phyloP scores from a whole-genome alignment of 1,139 yeast genomes.

The Meyerozyma elateridarum region DNA sequence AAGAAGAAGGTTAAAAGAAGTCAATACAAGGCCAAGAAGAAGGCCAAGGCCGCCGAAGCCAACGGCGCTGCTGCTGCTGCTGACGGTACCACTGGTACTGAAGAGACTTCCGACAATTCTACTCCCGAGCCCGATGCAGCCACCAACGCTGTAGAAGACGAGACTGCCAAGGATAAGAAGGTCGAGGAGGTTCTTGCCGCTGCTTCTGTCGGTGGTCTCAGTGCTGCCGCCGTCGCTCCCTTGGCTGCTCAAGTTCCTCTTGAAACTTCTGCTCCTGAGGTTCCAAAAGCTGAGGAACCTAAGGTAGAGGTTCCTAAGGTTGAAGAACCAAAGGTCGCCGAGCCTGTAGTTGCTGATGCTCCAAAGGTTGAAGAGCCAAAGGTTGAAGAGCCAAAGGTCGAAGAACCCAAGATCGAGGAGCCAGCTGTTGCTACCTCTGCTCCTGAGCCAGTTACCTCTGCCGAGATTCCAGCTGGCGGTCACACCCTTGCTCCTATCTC shows the following conservation, averaged over 20 bases:
- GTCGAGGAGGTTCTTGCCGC: slow-evolving; percentile 11
- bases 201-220: slow-evolving; percentile 8
- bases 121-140: slow-evolving; percentile 19
- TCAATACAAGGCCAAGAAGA: slow-evolving; percentile 43
- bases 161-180: slow-evolving; percentile 2
- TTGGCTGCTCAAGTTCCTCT: slow-evolving; percentile 5
- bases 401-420: slow-evolving; percentile 5
- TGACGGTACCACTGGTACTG: slow-evolving; percentile 11
- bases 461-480: slow-evolving; percentile 7
- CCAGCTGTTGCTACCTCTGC: slow-evolving; percentile 8
- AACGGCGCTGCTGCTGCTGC: slow-evolving; percentile 13
- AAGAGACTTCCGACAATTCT: slow-evolving; percentile 7
- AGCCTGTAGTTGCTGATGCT: slow-evolving; percentile 13
- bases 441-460: slow-evolving; percentile 2
- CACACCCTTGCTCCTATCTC: slow-evolving; percentile 1
- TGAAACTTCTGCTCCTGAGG: slow-evolving; percentile 5
- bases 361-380: slow-evolving; percentile 30
- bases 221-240: slow-evolving; percentile 9
- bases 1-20: slow-evolving; percentile 47
- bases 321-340: slow-evolving; percentile 12
- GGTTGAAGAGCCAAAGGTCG: slow-evolving; percentile 10
- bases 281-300: slow-evolving; percentile 9
- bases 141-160: slow-evolving; percentile 4
- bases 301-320: slow-evolving; percentile 4
- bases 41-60: slow-evolving; percentile 38